Percentiles rank a stretch among this genome's conserved stretches.
These are phyloP conservation scores for Linanthus parryae DNA, from an alignment of 148 eudicot species.

Conservation along the genomic window DNA sequence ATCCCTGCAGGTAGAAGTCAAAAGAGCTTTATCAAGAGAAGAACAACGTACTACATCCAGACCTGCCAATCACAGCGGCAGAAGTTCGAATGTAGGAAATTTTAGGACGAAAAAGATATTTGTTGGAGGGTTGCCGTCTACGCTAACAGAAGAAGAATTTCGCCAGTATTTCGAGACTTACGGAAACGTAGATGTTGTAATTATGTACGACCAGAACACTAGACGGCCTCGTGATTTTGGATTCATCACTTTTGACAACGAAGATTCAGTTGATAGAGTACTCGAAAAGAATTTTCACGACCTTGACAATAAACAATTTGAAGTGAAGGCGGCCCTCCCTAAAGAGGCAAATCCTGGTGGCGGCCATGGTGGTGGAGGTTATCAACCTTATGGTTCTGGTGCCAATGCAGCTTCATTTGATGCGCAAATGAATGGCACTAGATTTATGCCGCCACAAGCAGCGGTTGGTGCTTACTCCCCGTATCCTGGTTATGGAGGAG, in stretches of 20 bases:
- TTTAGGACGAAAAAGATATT: slow-evolving; percentile 86
- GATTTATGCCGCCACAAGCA: too few relatives aligned
- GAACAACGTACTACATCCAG: slow-evolving; percentile 74
- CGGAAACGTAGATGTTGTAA: slow-evolving; percentile 84
- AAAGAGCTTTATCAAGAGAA: slow-evolving; percentile 90
- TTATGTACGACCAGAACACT: slow-evolving; percentile 94
- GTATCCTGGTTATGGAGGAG: too few relatives aligned
- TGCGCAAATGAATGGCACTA: too few relatives aligned
- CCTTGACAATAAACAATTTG: slow-evolving; percentile 82
- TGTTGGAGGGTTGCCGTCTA: slow-evolving; percentile 94
- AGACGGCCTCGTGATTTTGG: slow-evolving; percentile 96
- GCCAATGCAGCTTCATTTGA: too few relatives aligned
- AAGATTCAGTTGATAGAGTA: slow-evolving; percentile 97
- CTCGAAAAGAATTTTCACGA: slow-evolving; percentile 84
- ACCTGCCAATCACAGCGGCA: too few relatives aligned
- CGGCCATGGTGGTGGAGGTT: slow-evolving; percentile 38
- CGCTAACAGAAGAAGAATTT: slow-evolving; percentile 75
- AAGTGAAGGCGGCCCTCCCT: slow-evolving; percentile 93
- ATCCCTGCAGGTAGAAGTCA: slow-evolving; percentile 76
- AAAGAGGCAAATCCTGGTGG: slow-evolving; percentile 79
- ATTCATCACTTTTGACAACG: slow-evolving; percentile 79
- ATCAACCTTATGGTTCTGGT: too few relatives aligned
- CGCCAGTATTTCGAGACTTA: slow-evolving; percentile 82
- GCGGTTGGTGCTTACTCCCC: too few relatives aligned
- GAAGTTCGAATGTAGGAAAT: slow-evolving; percentile 57